Conservation (phyloP, 148 eudicot genomes). For the Rhododendron williamsianum region DNA sequence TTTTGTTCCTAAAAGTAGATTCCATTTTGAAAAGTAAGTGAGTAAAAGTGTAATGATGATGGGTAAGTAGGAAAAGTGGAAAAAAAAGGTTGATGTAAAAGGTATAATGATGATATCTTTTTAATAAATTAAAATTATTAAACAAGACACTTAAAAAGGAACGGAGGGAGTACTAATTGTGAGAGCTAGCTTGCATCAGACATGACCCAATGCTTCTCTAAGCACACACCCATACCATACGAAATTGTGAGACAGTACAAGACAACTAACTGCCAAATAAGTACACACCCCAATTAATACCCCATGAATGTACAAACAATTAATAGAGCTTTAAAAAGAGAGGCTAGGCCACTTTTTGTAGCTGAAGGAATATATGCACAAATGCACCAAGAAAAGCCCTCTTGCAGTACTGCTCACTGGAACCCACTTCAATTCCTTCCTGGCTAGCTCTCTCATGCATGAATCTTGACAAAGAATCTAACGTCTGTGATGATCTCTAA, state of each 20-base stretch:
- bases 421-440: neutral
- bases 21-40: too few relatives aligned
- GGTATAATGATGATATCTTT: too few relatives aligned
- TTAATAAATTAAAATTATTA: too few relatives aligned
- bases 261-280: constrained; percentile 30
- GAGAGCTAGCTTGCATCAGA: constrained; percentile 27
- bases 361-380: neutral
- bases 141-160: too few relatives aligned
- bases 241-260: constrained; percentile 2
- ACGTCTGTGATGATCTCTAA: neutral
- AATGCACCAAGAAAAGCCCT: neutral
- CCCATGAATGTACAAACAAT: constrained; percentile 7
- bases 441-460: too few relatives aligned
- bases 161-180: neutral
- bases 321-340: constrained; percentile 15
- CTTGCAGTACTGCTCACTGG: constrained; percentile 2
- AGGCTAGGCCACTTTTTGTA: constrained; percentile 6
- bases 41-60: too few relatives aligned
- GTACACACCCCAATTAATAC: neutral
- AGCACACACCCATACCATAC: constrained; percentile 26
- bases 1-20: too few relatives aligned
- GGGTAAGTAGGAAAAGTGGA: too few relatives aligned
- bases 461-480: neutral
- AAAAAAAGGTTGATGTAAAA: too few relatives aligned
- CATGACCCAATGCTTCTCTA: constrained; percentile 36